Base-by-base conservation (phyloP, 139 green algal genomes). In the Chlamydomonas sphaeroides region DNA sequence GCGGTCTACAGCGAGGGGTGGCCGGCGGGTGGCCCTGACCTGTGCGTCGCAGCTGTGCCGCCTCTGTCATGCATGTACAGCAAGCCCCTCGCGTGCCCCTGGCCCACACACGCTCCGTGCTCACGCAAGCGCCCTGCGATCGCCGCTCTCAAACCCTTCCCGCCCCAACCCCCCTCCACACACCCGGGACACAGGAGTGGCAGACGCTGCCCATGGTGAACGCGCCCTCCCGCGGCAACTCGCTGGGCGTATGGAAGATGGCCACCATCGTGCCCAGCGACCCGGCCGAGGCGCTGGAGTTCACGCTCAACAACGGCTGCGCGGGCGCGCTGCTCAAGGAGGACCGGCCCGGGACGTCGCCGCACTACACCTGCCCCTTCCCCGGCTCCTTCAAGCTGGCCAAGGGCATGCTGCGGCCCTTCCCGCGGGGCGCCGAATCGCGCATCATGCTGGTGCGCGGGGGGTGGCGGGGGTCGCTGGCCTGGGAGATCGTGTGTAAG, bases 321-420 rank as follows among this genome's bases (percentile, higher is more conserved):
- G 30, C 59, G n/a, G 30, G 30, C n/a, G 30, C 59, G 59, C 14
- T 5, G 35, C 35, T 77, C 14, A 84, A 87, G 75, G 85, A 89
- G 80, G 85, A 89, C 85, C 70, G 75, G 14, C 85, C 85, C 30
- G 76, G 75, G 45, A 53, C 3, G 26, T 48, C 53, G 32, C 70
- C 70, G 35, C 49, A 79, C 28, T 90, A 90, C 81, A 28, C 45
- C 20, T 84, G 65, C 69, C 86, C 39, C 51, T 71, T 65, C 76
- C 86, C 82, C 39, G 78, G 77, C 41, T 78, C 69, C 45, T 90
- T 80, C 86, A 90, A 90, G 81, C 82, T 90, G 59, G 36, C 45
- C n/a, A 81, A 72, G 38, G 86, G 86, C 41, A 61, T 61, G 67
- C 65, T 88, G 68, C 63, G 72, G 45, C 87, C 87, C 42, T 90